Evolutionary conservation across 352 stramenopile species (phyloP).

Genomic region (Globisporangium iwayamae): DNA sequence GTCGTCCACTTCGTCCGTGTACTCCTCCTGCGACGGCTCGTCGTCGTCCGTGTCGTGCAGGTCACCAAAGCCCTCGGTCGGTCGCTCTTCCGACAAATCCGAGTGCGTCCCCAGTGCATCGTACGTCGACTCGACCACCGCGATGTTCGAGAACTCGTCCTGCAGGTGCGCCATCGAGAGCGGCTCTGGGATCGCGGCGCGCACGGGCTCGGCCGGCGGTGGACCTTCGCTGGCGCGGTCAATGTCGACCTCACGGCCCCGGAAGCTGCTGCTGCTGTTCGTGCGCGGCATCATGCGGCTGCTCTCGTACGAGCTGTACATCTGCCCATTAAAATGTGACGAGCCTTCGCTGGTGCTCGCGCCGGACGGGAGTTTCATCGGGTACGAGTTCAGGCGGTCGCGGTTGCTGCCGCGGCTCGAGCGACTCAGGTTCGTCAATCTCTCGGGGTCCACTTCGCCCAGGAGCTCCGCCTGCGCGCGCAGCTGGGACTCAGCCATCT

Average conservation of each 20-base stretch:
- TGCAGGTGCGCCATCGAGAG: conserved; percentile 31
- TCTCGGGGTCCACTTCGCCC: conserved; percentile 37
- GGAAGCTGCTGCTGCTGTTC: conserved; percentile 38
- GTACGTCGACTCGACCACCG: conserved; percentile 50
- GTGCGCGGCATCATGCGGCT: conserved; percentile 24
- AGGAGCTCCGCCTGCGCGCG: conserved; percentile 68
- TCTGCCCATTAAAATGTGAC: conserved; percentile 20
- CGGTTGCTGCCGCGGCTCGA: conserved; percentile 19
- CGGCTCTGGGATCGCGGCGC: conserved; percentile 7
- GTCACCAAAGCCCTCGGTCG: conserved; percentile 29
- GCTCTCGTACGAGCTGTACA: conserved; percentile 37
- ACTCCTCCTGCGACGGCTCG: conserved; percentile 48
- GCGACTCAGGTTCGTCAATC: conserved; percentile 31
- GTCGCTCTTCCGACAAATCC: conserved; percentile 32
- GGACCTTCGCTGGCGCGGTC: conserved; percentile 18
- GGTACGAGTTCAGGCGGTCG: conserved; percentile 61
- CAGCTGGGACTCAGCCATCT: conserved; percentile 72
- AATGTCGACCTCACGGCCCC: conserved; percentile 38
- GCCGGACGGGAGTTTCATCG: conserved; percentile 40
- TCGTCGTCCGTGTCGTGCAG: conserved; percentile 49
- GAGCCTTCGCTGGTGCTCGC: conserved; percentile 21
- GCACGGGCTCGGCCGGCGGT: not conserved
- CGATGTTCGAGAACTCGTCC: conserved; percentile 43
- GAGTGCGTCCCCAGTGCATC: conserved; percentile 31
- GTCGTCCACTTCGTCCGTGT: conserved; percentile 54